phyloP scores from a whole-genome alignment of 1,139 yeast genomes.

The Lodderomyces elongisporus region DNA sequence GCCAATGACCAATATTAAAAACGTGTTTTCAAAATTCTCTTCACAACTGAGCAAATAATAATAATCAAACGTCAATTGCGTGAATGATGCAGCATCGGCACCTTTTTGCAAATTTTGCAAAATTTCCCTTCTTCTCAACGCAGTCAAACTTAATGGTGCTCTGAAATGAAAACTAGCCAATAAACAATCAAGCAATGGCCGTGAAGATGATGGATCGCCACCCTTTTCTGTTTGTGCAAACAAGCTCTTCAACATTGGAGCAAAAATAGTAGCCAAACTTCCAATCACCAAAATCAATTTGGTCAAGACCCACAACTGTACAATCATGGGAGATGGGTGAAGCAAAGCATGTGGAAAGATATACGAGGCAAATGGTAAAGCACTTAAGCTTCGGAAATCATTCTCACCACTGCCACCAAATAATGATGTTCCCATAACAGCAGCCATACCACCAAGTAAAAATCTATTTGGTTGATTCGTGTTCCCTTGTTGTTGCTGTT shows the following conservation, averaged over 20 bases:
- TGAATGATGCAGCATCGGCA: slow-evolving; percentile 14
- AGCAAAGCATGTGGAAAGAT: slow-evolving; percentile 23
- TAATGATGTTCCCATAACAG: slow-evolving; percentile 46
- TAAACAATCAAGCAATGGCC: slow-evolving; percentile 17
- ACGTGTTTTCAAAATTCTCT: slow-evolving; percentile 33
- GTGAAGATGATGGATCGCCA: neutral
- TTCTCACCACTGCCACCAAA: slow-evolving; percentile 32
- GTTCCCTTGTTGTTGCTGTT: slow-evolving; percentile 7
- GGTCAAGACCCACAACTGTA: slow-evolving; percentile 25
- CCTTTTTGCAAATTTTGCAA: slow-evolving; percentile 22
- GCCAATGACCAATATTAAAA: slow-evolving; percentile 30
- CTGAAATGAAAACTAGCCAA: slow-evolving; percentile 28
- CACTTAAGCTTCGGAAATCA: slow-evolving; percentile 38
- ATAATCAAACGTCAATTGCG: slow-evolving; percentile 24
- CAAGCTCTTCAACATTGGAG: slow-evolving; percentile 18
- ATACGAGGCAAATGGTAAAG: slow-evolving; percentile 26
- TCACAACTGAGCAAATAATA: slow-evolving; percentile 28
- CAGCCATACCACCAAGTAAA: slow-evolving; percentile 53
- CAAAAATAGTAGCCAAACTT: slow-evolving; percentile 21
- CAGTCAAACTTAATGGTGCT: slow-evolving; percentile 22
- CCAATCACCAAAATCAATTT: slow-evolving; percentile 24
- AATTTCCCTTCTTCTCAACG: slow-evolving; percentile 17
- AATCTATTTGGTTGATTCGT: slow-evolving; percentile 26
- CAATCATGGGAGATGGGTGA: slow-evolving; percentile 21
- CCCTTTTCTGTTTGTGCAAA: slow-evolving; percentile 4